Base-by-base conservation (phyloP, 768 basidiomycete species). In the Tephrocybe sp. region DNA sequence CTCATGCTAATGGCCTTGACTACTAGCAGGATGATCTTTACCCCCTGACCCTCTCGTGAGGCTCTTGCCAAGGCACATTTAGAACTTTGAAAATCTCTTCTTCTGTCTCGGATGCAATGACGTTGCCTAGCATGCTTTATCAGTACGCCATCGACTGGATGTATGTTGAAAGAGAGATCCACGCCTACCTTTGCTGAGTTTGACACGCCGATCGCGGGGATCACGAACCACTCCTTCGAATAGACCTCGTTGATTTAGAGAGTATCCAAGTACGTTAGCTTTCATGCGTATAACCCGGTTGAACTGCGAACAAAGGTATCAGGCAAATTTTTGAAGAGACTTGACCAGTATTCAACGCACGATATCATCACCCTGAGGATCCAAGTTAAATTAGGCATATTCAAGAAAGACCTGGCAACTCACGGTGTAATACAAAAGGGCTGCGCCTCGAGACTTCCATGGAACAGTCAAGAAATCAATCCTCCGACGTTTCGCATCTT, bases 341-440 rank as follows among this genome's bases (percentile, higher is more conserved):
- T 41, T 11, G 33, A 50, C 45, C 26, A 46, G 36, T 54, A 35
- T 45, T 34, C 49, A 38, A 68, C 88, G 58, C 58, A 92, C 92
- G 47, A 96, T 90, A 60, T 95, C 91, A 61, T 96, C 93, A 2
- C 93, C 93, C 85, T 86, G 57, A 23, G 49, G 17, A 40, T 42
- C n/a, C 5, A 39, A 47, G n/a, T 45, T 23, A 30, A 45, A 43
- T 12, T 38, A 40, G 30, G 36, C 39, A 32, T 49, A 13, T 26
- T 22, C 38, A 14, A 22, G 47, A 16, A 49, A 22, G n/a, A 42
- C 33, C 11, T 40, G 23, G 17, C 12, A 39, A 68, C 78, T 60
- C 54, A 87, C 91, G 1, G 94, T 96, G 63, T 92, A 97, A 66
- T 97, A 97, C n/a, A 97, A 68, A 45, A 94, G 67, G 0, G 93